These are phyloP conservation scores for Rhizoclosmatium globosum DNA, from an alignment of 192 early-diverging fungal species.

Conservation along the genomic window DNA sequence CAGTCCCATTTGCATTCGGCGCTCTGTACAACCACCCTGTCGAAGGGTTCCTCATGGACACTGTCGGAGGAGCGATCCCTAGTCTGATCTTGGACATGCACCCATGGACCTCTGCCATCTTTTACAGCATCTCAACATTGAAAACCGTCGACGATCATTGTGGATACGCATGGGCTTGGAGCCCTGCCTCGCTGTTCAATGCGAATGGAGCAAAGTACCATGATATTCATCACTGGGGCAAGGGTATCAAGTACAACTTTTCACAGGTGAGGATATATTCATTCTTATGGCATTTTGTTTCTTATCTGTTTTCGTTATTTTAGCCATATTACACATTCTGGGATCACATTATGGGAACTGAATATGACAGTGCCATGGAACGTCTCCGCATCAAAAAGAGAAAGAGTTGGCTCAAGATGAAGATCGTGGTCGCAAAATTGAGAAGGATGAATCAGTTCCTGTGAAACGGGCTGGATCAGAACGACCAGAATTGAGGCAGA, in stretches of 20 bases:
- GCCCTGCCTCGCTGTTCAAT: conserved; percentile 74
- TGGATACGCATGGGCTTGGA: conserved; percentile 78
- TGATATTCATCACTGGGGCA: conserved; percentile 60
- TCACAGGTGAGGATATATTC: conserved; percentile 47
- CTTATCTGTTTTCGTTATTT: conserved; percentile 45
- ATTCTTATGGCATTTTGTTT: conserved; percentile 19
- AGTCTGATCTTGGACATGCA: conserved; percentile 71
- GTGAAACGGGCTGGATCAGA: too few species aligned
- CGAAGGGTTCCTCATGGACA: conserved; percentile 80
- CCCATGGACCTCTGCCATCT: conserved; percentile 68
- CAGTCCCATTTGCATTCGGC: conserved; percentile 80
- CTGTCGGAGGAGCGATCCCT: conserved; percentile 69
- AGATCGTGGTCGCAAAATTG: conserved; percentile 16
- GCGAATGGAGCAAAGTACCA: conserved; percentile 77
- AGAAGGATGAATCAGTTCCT: too few species aligned
- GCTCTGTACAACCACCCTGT: conserved; percentile 85
- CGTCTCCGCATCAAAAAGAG: too few species aligned
- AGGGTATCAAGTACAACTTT: conserved; percentile 60
- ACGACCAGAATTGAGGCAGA: too few species aligned
- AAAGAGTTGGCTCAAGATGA: too few species aligned
- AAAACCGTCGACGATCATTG: conserved; percentile 89
- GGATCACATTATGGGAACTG: conserved; percentile 78
- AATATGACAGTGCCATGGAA: conserved; percentile 49
- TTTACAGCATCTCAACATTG: conserved; percentile 78
- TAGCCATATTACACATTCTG: conserved; percentile 84